Base-by-base conservation (phyloP, 2,329 filamentous ascomycete species). In the Cercospora sojina region DNA sequence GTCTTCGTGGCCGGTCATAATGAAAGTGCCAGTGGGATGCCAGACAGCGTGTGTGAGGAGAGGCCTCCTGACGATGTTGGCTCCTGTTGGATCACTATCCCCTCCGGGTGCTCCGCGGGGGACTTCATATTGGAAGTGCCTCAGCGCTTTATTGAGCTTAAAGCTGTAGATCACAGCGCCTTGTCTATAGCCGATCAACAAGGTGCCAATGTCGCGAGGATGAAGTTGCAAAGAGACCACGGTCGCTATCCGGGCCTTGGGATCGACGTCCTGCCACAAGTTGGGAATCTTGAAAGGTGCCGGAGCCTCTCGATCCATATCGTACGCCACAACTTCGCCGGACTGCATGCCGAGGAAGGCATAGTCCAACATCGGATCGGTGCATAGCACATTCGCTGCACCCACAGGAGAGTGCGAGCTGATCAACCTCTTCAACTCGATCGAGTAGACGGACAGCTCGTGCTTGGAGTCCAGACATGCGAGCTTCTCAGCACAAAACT, bases 21-120 rank as follows among this genome's bases (percentile, higher is more conserved):
- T 81, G 74, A 97, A 97, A 0, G 92, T 96, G 0, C 93, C 95
- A 1, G 92, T 96, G 0, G 95, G 95, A 80, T 99, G 95, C 93
- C 94, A 99, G 16, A 94, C 78, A 0, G 92, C 93, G 72, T 96
- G 91, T 1, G 89, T 92, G 68, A 98, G 80, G 65, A 85, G 87
- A 13, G 94, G 95, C 72, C 84, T 87, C 59, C 93, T 87, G 66
- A 86, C 77, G 13, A 85, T 84, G 64, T 88, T 87, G 38, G 87
- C 80, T 6, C 85, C 84, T 43, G 85, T 80, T 29, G 88, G 86
- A 75, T 92, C 91, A 10, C 84, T 82, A 75, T 89, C 87, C 67
- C 80, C 93, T n/a, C 94, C 94, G 0, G 91, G 91, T 3, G 94
- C 93, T 16, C 93, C 92, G 10, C 86, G 83, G 0, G 92, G 91